Conservation (phyloP, 768 basidiomycete species). For the Kwoniella sp. region DNA sequence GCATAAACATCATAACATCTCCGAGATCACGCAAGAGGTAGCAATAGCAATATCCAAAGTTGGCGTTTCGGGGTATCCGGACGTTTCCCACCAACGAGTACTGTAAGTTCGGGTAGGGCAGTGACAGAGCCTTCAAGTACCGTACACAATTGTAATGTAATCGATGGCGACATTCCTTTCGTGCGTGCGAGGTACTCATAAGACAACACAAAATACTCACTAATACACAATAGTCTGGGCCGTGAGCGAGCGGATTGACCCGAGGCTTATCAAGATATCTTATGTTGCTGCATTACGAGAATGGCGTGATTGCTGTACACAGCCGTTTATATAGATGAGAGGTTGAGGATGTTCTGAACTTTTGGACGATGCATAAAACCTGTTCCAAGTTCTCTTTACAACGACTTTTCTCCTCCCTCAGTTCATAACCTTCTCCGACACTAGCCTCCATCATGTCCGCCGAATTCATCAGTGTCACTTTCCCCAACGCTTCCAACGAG, state of each 20-base stretch:
- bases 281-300: neutral
- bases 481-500: conserved; percentile 40
- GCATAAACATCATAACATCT: neutral
- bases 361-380: no score
- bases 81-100: no score
- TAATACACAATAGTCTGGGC: neutral
- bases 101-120: no score
- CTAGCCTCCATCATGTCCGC: conserved; percentile 31
- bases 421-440: no score
- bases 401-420: neutral
- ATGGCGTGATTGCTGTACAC: neutral
- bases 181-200: no score
- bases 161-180: no score
- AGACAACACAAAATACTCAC: neutral
- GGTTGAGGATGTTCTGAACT: no score
- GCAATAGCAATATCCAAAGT: conserved; percentile 1
- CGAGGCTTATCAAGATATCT: neutral
- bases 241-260: neutral
- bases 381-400: neutral
- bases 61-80: neutral
- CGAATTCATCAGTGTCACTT: conserved; percentile 43
- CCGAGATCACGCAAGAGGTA: conserved; percentile 1
- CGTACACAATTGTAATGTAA: no score
- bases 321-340: no score
- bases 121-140: no score